Evolutionary conservation across 495 filamentous ascomycete species (phyloP), one percentile per base, ranked within the genome.

Genomic region (Lepidopterella palustris): DNA sequence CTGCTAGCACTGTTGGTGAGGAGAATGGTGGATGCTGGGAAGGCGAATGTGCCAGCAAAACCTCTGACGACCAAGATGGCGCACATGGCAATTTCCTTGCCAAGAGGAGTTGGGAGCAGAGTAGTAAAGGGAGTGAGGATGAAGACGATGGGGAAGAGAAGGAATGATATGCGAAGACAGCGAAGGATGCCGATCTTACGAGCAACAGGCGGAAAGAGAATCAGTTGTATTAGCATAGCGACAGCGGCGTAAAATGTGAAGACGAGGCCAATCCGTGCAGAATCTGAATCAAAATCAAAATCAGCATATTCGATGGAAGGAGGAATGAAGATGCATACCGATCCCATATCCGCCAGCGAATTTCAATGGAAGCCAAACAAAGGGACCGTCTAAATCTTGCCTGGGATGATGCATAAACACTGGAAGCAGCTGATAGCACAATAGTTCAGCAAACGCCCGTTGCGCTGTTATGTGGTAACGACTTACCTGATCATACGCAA

Each of bases 21-120:
- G 20, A 96, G 72, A 65, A 96, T 95, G n/a, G 87, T 93, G 15
- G 79, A 85, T 70, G 87, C 90, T 0, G 92, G 92, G 69, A 95
- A 96, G 4, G 84, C 84, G 70, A 96, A 88, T 55, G 92, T 90
- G 32, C 80, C 80, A 10, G 80, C 79, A 48, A 86, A 76, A 26
- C 83, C 83, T 68, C 92, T 95, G 63, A 82, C 59, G 11, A 91
- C 71, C 74, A 90, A 78, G 45, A 90, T 66, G 13, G 69, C 39
- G 45, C 84, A 78, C 15, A 85, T 51, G 42, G 70, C 72, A 53
- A 80, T 35, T 45, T 65, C 53, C 27, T 54, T 59, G 8, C 48
- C 24, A 35, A 47, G 45, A 10, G 50, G 81, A 76, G 58, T 87
- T 72, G 35, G 73, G 5, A 76, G 48, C 3, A 92, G 76, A 0